These are phyloP conservation scores for Naematelia encephala DNA, from an alignment of 768 basidiomycete species.

Conservation along the genomic window DNA sequence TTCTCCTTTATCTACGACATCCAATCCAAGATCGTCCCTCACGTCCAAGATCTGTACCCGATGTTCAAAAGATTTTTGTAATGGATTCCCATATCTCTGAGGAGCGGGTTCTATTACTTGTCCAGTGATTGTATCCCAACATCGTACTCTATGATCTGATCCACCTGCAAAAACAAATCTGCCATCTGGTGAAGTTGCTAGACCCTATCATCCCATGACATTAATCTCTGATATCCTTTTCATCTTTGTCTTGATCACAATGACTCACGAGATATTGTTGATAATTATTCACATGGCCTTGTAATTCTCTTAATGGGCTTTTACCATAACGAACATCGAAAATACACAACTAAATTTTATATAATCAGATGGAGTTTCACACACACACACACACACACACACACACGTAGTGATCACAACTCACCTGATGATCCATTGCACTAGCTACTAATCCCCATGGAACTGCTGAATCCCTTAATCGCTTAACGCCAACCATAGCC, in stretches of 20 bases:
- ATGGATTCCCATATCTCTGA: constrained; percentile 12
- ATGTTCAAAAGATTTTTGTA: constrained; percentile 8
- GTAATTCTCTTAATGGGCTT: constrained; percentile 15
- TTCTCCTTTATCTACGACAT: constrained; percentile 24
- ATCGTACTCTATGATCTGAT: constrained; percentile 30
- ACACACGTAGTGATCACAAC: constrained; percentile 1
- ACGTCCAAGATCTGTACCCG: constrained; percentile 13
- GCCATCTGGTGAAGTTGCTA: constrained; percentile 31
- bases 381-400: neutral
- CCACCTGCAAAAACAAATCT: constrained; percentile 29
- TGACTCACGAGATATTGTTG: constrained; percentile 18
- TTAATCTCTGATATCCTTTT: neutral
- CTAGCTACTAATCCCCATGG: constrained; percentile 36
- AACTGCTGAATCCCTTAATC: constrained; percentile 34
- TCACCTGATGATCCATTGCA: constrained; percentile 37
- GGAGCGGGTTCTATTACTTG: neutral
- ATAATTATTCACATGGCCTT: constrained; percentile 32
- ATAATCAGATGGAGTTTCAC: neutral
- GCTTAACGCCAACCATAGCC: constrained; percentile 38
- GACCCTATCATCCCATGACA: constrained; percentile 8
- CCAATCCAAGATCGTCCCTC: constrained; percentile 28
- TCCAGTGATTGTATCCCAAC: constrained; percentile 32
- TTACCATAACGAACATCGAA: constrained; percentile 33
- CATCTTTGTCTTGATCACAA: neutral
- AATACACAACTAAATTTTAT: constrained; percentile 22